Base-by-base conservation (phyloP, 768 basidiomycete genomes). In the Trametes sanguinea region DNA sequence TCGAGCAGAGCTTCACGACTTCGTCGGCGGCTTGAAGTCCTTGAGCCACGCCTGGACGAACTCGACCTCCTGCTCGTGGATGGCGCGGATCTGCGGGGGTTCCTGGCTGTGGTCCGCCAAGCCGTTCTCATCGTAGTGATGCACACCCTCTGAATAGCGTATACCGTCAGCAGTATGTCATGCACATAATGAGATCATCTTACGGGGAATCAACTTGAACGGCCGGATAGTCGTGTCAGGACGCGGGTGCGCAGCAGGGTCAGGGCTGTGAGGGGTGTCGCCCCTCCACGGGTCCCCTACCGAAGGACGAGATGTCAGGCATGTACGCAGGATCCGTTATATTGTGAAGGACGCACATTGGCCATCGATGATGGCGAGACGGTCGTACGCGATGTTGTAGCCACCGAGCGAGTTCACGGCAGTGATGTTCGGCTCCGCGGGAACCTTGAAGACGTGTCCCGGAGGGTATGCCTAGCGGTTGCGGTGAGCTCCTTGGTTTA, bases 281-380 rank as follows among this genome's bases (percentile, higher is more conserved):
- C 93, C 92, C 62, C 89, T 83, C 94, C 94, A 96, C 13, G 94
- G 93, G 74, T 95, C 94, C 37, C 86, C 91, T 92, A 3, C 11
- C 4, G 0, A 8, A 35, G 40, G 27, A 47, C 4, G 48, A 9
- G 53, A 17, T n/a, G 14, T 16, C 30, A 1, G 33, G 13, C 6
- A 37, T 27, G 16, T 17, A 48, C 13, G 9, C 14, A 8, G 30
- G 22, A n/a, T 6, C 17, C 33, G n/a, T 35, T n/a, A 50, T 5
- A n/a, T 54, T 14, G 42, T 27, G 30, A 30, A 2, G n/a, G 3
- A 65, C 76, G 7, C 50, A 89, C 89, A 81, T 81, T 91, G 86
- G 6, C 91, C 92, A 67, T 94, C 91, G 60, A 97, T 89, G 69
- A 96, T 86, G 0, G 94, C 94, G 63, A 97, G 75, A 57, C 89